A percentile compares a stretch with the other conserved stretches of the same genome.
Evolutionary conservation across 106 monocot species (phyloP).

Genomic region (Dendrobium chrysotoxum): DNA sequence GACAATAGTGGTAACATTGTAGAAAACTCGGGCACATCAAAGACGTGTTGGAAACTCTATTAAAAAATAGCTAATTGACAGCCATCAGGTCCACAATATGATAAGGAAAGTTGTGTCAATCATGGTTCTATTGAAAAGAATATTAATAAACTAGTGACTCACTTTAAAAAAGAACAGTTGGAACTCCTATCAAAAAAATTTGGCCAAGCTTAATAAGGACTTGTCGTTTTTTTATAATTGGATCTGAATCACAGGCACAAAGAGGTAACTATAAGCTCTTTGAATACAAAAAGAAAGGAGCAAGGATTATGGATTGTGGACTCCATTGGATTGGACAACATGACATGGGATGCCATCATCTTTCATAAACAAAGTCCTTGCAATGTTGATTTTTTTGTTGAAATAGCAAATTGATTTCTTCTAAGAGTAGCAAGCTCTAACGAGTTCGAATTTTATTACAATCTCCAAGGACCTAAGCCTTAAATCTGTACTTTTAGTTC

Average conservation of each 20-base stretch:
- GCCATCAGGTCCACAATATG: background rate
- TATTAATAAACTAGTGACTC: background rate
- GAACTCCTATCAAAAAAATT: background rate
- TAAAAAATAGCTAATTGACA: background rate
- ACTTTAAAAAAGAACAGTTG: background rate
- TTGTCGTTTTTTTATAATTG: background rate
- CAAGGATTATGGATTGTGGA: background rate
- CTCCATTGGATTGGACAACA: background rate
- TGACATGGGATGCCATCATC: background rate
- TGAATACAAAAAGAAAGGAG: background rate
- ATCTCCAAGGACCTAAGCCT: background rate
- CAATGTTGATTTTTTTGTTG: background rate
- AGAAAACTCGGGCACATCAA: background rate
- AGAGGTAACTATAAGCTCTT: background rate
- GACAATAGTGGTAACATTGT: background rate
- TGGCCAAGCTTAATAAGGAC: background rate
- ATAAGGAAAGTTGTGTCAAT: background rate
- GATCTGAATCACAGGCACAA: background rate
- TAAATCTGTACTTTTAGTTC: background rate
- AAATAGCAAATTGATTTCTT: background rate
- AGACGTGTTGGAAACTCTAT: background rate
- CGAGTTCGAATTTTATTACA: background rate
- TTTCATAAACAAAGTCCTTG: background rate
- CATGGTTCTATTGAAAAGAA: background rate
- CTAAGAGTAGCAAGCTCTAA: background rate